Percentiles rank a stretch among this genome's conserved stretches.
Evolutionary conservation across 257 asterid genomes (phyloP).

Genomic region (Gentiana macrophylla): DNA sequence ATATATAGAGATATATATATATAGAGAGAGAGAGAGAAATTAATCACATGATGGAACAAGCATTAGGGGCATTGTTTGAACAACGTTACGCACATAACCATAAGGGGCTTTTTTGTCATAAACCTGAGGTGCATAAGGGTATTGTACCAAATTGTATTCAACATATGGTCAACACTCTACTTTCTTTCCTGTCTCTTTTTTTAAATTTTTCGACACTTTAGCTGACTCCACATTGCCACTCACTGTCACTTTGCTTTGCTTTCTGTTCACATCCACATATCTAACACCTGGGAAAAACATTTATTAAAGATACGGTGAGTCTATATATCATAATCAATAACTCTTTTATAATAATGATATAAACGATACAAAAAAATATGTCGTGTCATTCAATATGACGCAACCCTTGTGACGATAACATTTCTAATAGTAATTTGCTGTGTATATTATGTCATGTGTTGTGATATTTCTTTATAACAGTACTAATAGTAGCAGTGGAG

Average conservation of each 20-base stretch:
- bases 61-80: slow-evolving; percentile 58
- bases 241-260: slow-evolving; percentile 51
- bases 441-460: too few relatives aligned
- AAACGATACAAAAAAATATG: too few relatives aligned
- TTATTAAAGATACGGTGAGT: too few relatives aligned
- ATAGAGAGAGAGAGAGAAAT: too few relatives aligned
- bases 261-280: slow-evolving; percentile 49
- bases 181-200: slow-evolving; percentile 46
- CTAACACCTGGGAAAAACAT: slow-evolving; percentile 35
- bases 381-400: too few relatives aligned
- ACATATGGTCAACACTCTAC: slow-evolving; percentile 76
- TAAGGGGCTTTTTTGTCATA: slow-evolving; percentile 80
- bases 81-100: slow-evolving; percentile 59
- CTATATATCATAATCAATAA: too few relatives aligned
- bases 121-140: slow-evolving; percentile 59
- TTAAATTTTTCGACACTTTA: slow-evolving; percentile 36
- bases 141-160: slow-evolving; percentile 35
- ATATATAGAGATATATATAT: too few relatives aligned
- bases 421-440: too few relatives aligned
- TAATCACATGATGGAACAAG: slow-evolving; percentile 58
- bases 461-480: too few relatives aligned
- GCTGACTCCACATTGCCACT: slow-evolving; percentile 45
- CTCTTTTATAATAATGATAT: too few relatives aligned
- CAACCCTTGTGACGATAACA: too few relatives aligned
- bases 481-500: too few relatives aligned